Percentiles rank a stretch among this genome's conserved stretches.
phyloP scores from a whole-genome alignment of 345 rosid genomes.

The Hibiscus tridactylites region DNA sequence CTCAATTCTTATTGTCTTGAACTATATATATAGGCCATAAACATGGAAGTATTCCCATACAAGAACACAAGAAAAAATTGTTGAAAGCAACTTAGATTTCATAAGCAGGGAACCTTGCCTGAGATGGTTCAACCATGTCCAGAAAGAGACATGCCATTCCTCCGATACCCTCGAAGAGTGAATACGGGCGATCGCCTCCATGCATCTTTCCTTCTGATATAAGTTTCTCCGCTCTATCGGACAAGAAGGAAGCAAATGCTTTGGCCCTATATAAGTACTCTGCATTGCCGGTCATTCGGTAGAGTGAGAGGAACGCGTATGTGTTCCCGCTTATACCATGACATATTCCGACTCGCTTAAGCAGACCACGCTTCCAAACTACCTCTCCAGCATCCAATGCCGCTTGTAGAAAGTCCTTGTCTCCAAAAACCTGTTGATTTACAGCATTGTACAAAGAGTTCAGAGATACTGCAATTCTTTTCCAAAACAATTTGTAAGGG shows the following conservation, averaged over 20 bases:
- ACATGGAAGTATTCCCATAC: neutral
- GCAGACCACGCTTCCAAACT: conserved; percentile 62
- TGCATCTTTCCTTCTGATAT: conserved; percentile 53
- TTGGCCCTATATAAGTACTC: conserved; percentile 47
- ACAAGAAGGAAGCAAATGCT: conserved; percentile 64
- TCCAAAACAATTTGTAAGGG: neutral
- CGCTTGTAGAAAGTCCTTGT: conserved; percentile 49
- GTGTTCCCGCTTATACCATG: conserved; percentile 69
- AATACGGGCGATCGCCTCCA: conserved; percentile 53
- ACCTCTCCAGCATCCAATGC: conserved; percentile 57
- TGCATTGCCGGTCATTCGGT: conserved; percentile 36
- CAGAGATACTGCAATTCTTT: neutral
- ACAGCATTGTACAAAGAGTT: neutral
- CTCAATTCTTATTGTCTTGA: neutral
- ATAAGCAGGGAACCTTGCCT: conserved; percentile 56
- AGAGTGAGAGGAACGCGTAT: conserved; percentile 50
- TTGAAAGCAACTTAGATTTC: conserved; percentile 27
- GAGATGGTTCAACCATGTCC: conserved; percentile 46
- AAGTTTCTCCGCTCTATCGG: conserved; percentile 38
- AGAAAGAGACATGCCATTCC: conserved; percentile 59
- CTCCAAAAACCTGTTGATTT: conserved; percentile 46
- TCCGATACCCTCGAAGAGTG: conserved; percentile 54
- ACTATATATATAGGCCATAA: neutral
- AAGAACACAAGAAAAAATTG: neutral
- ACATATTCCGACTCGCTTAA: conserved; percentile 60